Evolutionary conservation across 257 asterid genomes (phyloP), one percentile per base, ranked within the genome.

Genomic region (Nicotiana paniculata): DNA sequence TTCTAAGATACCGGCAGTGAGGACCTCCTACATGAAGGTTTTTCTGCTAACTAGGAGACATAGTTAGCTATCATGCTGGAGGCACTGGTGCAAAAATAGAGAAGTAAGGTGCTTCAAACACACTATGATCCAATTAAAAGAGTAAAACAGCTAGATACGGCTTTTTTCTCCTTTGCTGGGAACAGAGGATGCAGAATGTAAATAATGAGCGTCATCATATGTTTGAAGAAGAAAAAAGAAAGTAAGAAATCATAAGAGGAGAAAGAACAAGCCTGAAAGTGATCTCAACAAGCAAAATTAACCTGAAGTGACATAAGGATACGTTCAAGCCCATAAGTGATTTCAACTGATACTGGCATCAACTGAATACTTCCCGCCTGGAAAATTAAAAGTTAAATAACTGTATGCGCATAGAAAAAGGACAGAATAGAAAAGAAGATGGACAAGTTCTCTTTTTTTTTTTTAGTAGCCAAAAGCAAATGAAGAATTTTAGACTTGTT

Each of bases 251-350:
- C 82, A 55, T 33, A 64, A 84, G 72, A 77, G 13, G 75, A 78
- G 69, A 83, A 67, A 67, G 69, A 79, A 74, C 79, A 75, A 24
- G 79, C 79, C 62, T 74, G 79, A 74, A 81, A 79, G 54, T 66
- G 75, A 81, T 54, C 82, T 79, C 51, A 78, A 26, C 62, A 74
- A 48, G 79, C 79, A 81, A 70, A 81, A 85, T 63, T 64, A 82
- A 96, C 99, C 99, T 96, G 99, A 92, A 96, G 98, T 86, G 90
- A 88, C 99, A 96, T 96, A 69, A 96, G 96, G 82, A 96, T 96
- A 85, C 98, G 91, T 85, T 96, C 99, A 85, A 96, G 97, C 84
- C 99, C 99, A 77, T 96, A 96, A 11, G 99, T 96, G 79, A 96
- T 96, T 89, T 96, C 99, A 81, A 96, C 97, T 18, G 99, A 94